Evolutionary conservation across 2,329 filamentous ascomycete species (phyloP).

Genomic region (Periconia sp.): DNA sequence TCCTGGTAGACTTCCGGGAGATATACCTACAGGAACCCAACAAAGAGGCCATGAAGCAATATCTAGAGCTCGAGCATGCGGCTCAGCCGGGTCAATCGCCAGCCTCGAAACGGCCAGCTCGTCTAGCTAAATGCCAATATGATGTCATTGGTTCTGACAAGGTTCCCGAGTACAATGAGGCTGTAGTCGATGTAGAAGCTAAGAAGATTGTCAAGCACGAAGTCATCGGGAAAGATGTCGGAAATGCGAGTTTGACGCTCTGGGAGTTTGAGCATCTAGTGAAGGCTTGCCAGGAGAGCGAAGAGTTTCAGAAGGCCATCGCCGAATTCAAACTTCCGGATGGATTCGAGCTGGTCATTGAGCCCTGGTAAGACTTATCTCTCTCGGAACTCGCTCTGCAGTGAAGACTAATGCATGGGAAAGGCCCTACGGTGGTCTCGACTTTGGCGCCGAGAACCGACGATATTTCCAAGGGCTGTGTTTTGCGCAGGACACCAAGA

Average conservation of each 20-base stretch:
- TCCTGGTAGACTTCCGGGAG: constrained; percentile 54
- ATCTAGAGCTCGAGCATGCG: constrained; percentile 56
- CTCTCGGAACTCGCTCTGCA: neutral
- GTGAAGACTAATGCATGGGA: neutral
- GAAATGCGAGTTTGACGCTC: constrained; percentile 57
- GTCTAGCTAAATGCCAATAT: constrained; percentile 62
- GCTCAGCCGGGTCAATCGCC: constrained; percentile 45
- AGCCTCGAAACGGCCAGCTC: constrained; percentile 52
- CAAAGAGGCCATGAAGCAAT: constrained; percentile 56
- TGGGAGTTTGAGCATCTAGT: constrained; percentile 44
- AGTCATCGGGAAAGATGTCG: constrained; percentile 54
- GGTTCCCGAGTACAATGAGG: constrained; percentile 61
- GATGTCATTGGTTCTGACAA: constrained; percentile 61
- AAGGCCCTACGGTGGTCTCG: constrained; percentile 61
- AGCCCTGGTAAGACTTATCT: constrained; percentile 51
- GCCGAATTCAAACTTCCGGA: constrained; percentile 60
- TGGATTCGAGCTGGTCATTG: constrained; percentile 62
- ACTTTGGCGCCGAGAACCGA: constrained; percentile 53
- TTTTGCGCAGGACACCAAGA: constrained; percentile 57
- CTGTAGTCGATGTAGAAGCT: constrained; percentile 56
- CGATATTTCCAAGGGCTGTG: constrained; percentile 62
- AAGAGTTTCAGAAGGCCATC: constrained; percentile 58
- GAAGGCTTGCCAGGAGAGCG: constrained; percentile 58
- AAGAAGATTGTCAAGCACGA: constrained; percentile 51
- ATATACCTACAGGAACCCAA: constrained; percentile 59